Percentiles rank a stretch among this genome's conserved stretches.
Evolutionary conservation across 176 grass and related monocot genomes (phyloP).

Genomic region (Musa beccarii): DNA sequence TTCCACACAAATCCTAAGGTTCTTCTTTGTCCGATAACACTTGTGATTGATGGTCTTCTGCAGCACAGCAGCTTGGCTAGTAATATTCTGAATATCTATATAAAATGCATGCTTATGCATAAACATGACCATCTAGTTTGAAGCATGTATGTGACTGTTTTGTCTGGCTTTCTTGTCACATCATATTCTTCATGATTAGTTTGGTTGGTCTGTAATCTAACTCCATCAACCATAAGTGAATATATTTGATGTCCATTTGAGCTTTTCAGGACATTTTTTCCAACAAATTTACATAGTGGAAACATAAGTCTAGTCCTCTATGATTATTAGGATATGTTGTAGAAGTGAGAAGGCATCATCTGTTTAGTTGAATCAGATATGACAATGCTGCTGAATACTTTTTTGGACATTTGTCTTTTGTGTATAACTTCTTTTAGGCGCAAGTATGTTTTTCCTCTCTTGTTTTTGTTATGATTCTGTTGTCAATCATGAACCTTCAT

Average conservation of each 20-base stretch:
- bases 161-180: background rate
- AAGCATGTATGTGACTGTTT: background rate
- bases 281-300: background rate
- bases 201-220: background rate
- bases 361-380: background rate
- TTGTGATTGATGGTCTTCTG: too few species aligned
- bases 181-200: background rate
- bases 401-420: too few species aligned
- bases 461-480: too few species aligned
- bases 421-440: too few species aligned
- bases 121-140: too few species aligned
- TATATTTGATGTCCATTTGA: background rate
- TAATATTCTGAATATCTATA: too few species aligned
- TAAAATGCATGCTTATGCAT: too few species aligned
- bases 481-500: background rate
- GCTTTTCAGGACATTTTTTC: background rate
- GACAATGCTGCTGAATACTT: too few species aligned
- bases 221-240: background rate
- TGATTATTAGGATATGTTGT: background rate
- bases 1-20: background rate
- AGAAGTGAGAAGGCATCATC: background rate
- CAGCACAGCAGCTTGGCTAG: too few species aligned
- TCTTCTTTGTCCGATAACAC: background rate
- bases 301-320: background rate
- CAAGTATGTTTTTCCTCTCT: too few species aligned